Evolutionary conservation across 106 monocot genomes (phyloP), one percentile per base, ranked within the genome.

Genomic region (Allium cepa): DNA sequence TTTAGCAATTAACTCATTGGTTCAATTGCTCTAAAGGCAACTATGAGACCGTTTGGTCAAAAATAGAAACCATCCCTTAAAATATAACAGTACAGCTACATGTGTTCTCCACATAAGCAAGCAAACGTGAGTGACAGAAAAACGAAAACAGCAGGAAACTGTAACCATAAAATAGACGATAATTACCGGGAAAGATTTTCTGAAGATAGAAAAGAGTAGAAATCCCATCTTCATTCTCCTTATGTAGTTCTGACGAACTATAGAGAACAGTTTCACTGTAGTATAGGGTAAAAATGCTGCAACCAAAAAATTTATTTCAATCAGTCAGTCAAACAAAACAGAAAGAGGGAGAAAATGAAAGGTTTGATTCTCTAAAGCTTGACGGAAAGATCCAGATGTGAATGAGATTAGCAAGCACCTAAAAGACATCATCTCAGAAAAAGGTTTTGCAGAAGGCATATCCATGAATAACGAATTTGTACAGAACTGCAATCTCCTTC

Each of bases 181-280:
- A 49, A 26, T 56, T 83, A 99, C 99, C 99, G 71, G 99, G 99
- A 76, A 87, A 99, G 51, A 99, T 99, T 66, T 93, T 99, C 78
- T 99, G 99, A 72, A 99, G 93, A 76, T 99, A 99, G 77, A 99
- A 99, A 71, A 99, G 82, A 17, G 62, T 99, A 63, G 91, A 91
- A 48, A 99, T 93, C 14, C 99, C 99, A 85, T 99, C 99, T 60
- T 90, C 93, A 85, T 99, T 99, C 78, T 93, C 99, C 58, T 49
- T 79, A 27, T 70, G 63, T 10, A 99, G 71, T 28, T 99, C 93
- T 15, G 78, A 81, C 14, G 72, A 82, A 76, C 99, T 93, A 76
- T 93, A 99, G 1, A 99, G 77, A 28, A 99, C 99, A 46, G 90
- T 99, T 80, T 99, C 99, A 49, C 85, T 93, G 64, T 99, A 99